Percentiles rank a stretch among this genome's conserved stretches.
Evolutionary conservation across 176 grass and related monocot genomes (phyloP).

Genomic region (Zizania latifolia): DNA sequence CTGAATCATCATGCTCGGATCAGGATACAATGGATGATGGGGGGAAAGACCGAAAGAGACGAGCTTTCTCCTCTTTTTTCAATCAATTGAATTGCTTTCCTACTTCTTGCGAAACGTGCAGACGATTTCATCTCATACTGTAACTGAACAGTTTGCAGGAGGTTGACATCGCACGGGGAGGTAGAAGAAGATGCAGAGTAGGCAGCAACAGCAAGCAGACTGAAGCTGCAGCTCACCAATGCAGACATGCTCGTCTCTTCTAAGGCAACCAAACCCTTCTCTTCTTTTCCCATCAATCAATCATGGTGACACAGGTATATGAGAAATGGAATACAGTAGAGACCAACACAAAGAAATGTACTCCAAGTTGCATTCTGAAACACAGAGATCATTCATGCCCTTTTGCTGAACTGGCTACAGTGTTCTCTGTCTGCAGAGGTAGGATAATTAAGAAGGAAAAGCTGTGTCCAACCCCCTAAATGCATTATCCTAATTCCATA

Average conservation of each 20-base stretch:
- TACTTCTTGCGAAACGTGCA: background rate
- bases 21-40: background rate
- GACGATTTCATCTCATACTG: too few relatives aligned
- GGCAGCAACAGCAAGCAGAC: too few relatives aligned
- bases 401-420: background rate
- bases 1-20: background rate
- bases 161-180: background rate
- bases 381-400: background rate
- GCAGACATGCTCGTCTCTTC: constrained; percentile 31
- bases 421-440: background rate
- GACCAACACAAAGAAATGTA: background rate
- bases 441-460: background rate
- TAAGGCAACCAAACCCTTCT: background rate
- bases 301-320: background rate
- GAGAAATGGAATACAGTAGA: background rate
- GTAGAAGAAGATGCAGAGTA: background rate
- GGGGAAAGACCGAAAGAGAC: too few relatives aligned
- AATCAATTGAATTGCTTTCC: background rate
- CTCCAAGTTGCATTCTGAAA: background rate
- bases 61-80: too few relatives aligned
- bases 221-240: background rate
- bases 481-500: background rate
- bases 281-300: background rate
- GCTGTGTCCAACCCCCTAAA: background rate
- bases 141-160: background rate